A percentile compares a stretch with the other conserved stretches of the same genome.
Conservation (phyloP, 2,329 filamentous ascomycete genomes). For the Talaromyces islandicus region DNA sequence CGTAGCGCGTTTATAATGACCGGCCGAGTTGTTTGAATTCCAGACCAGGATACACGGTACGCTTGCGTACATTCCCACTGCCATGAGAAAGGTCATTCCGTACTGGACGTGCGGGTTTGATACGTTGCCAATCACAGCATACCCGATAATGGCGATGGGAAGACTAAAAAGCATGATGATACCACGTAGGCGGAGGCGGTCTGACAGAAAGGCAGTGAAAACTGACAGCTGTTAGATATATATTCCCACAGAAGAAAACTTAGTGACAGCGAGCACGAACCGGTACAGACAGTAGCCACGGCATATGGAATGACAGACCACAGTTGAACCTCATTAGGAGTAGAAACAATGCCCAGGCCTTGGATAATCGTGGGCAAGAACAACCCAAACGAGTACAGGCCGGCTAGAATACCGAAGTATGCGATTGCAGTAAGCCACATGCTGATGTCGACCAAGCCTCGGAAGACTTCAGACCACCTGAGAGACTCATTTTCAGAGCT, state of each 20-base stretch:
- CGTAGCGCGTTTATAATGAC: slow-evolving; percentile 65
- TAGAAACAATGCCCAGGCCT: slow-evolving; percentile 48
- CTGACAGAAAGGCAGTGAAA: slow-evolving; percentile 50
- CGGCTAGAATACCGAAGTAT: slow-evolving; percentile 54
- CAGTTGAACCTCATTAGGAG: slow-evolving; percentile 54
- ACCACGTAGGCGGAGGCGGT: slow-evolving; percentile 55
- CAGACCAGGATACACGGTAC: slow-evolving; percentile 60
- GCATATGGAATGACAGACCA: slow-evolving; percentile 62
- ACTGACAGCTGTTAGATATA: slow-evolving; percentile 1
- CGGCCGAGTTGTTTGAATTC: slow-evolving; percentile 63
- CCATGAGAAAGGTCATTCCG: slow-evolving; percentile 64
- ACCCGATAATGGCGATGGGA: slow-evolving; percentile 60
- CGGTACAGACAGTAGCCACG: slow-evolving; percentile 51
- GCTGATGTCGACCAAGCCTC: slow-evolving; percentile 56
- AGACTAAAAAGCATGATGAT: slow-evolving; percentile 58
- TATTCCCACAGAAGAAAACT: slow-evolving; percentile 9
- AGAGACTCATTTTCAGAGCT: slow-evolving; percentile 42
- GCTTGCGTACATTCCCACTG: slow-evolving; percentile 57
- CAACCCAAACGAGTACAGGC: slow-evolving; percentile 58
- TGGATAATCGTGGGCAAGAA: slow-evolving; percentile 63
- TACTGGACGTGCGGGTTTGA: slow-evolving; percentile 50
- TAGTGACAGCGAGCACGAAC: slow-evolving; percentile 23
- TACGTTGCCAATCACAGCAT: slow-evolving; percentile 57
- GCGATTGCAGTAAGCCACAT: slow-evolving; percentile 59
- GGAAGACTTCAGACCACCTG: slow-evolving; percentile 55